Base-by-base conservation (phyloP, 2,329 filamentous ascomycete species). In the Albophoma yamanashiensis region DNA sequence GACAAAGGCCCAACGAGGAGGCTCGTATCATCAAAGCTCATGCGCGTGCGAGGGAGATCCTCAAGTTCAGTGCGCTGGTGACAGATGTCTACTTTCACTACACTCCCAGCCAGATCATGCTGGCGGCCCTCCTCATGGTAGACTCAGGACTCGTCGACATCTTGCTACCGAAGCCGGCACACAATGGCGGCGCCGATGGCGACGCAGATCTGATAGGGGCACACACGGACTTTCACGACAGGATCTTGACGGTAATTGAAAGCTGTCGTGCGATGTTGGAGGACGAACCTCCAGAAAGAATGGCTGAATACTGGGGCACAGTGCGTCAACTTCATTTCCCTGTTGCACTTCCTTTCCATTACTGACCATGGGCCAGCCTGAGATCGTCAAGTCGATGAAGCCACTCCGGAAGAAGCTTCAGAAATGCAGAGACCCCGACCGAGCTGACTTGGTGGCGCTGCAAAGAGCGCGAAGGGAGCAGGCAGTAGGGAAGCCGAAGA, bases 51-150 rank as follows among this genome's bases (percentile, higher is more conserved):
- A 83, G 89, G 50, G 84, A 87, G 25, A 80, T 91, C 55, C 82
- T 95, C 59, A 91, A 91, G 69, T 88, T 86, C 59, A 89, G 90
- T 60, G 89, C 92, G 0, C 78, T 96, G 57, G 82, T 97, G 62
- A 96, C 93, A 34, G 94, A 99, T 68, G 92, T 85, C n/a, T 97
- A 97, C 76, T 97, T 97, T 75, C 88, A 96, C 73, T 97, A 90
- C 75, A 93, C 93, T 0, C 94, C 94, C 0, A 89, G 90, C 31
- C 94, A 99, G 73, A 96, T 97, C 71, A 92, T 92, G 86, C 82
- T 97, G 62, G 88, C 91, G 0, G 86, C 92, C 0, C 75, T 97
- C 36, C 79, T 88, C 17, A 81, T 95, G 58, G 89, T 87, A 0
- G 93, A 97, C 70, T 75, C 79, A 47, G 83, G 81, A 0, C 75